Percentiles rank a stretch among this genome's conserved stretches.
These are phyloP conservation scores for Candida sanyiensis DNA, from an alignment of 805 yeast genomes.

Conservation along the genomic window DNA sequence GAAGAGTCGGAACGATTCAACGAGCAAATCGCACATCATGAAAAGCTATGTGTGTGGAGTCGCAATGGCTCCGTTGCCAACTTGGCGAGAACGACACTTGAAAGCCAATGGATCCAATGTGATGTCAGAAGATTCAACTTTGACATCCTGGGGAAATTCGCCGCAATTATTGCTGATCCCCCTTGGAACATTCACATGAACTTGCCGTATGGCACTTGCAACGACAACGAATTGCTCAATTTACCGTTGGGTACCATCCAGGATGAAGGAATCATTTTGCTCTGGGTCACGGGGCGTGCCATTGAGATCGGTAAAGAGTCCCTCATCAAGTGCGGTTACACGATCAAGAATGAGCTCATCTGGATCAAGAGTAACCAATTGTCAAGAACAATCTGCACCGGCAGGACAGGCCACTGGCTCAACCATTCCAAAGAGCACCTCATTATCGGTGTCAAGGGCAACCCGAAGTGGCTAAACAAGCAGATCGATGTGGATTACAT, in stretches of 20 bases:
- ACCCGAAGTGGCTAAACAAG: conserved; percentile 63
- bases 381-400: conserved; percentile 85
- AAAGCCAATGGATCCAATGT: conserved; percentile 84
- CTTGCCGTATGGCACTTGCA: conserved; percentile 68
- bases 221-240: conserved; percentile 65
- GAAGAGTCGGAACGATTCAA: conserved; percentile 23
- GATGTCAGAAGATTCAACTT: conserved; percentile 76
- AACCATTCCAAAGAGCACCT: conserved; percentile 93
- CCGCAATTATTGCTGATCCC: conserved; percentile 79
- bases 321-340: conserved; percentile 76
- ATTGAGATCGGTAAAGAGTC: conserved; percentile 82
- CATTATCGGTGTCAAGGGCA: conserved; percentile 78
- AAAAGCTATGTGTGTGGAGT: conserved; percentile 27
- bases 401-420: conserved; percentile 95
- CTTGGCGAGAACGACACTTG: conserved; percentile 31
- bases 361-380: conserved; percentile 92
- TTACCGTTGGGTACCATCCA: conserved; percentile 67
- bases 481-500: conserved; percentile 69
- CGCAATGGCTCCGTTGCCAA: conserved; percentile 32
- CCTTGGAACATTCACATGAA: conserved; percentile 95
- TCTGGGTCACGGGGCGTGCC: conserved; percentile 96
- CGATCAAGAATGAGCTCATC: conserved; percentile 68
- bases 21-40: conserved; percentile 17
- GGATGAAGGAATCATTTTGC: conserved; percentile 73
- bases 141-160: conserved; percentile 67